Base-by-base conservation (phyloP, 129 eudicot genomes). In the Centaurea solstitialis region DNA sequence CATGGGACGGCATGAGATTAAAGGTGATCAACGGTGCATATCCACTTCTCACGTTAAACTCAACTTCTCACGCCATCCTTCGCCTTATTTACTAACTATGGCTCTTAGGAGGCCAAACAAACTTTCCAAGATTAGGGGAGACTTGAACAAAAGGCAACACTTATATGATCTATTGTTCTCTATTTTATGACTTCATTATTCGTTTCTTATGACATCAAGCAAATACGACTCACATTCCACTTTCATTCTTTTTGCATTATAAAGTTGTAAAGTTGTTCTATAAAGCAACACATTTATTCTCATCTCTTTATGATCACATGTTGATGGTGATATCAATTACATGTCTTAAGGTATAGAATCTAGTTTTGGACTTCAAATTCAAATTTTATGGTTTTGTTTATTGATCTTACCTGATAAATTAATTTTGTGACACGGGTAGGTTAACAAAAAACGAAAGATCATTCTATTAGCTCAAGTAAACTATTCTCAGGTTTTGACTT, bases 241-340 rank as follows among this genome's bases (percentile, higher is more conserved):
- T 53, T 53, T 17, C 62, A 53, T 21, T 62, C 21, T 24, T 62
- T 62, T 21, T 62, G 68, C 23, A 1, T 28, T 24, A 62, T 62
- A 21, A 62, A 62, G 68, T n/a, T 62, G 24, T 62, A 62, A 62
- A 18, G 68, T 62, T 20, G 26, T 62, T 12, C 0, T 53, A 53
- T 53, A 53, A 15, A 53, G 80, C 61, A 35, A 21, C 37, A 20
- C 39, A 53, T 38, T 21, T 47, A 76, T 76, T 37, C 80, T 35
- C 22, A 70, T 76, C 57, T 26, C 78, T 74, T 74, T 50, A 76
- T 62, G 78, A 23, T 47, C 68, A 74, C 78, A 74, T 12, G 67
- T 24, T 17, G 26, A 74, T 26, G 43, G 43, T 50, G 22, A 26
- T 26, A 28, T 74, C 59, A 28, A 28, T 74, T 26, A 15, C 62